phyloP scores from a whole-genome alignment of 257 asterid species.

The Dorcoceras hygrometricum region DNA sequence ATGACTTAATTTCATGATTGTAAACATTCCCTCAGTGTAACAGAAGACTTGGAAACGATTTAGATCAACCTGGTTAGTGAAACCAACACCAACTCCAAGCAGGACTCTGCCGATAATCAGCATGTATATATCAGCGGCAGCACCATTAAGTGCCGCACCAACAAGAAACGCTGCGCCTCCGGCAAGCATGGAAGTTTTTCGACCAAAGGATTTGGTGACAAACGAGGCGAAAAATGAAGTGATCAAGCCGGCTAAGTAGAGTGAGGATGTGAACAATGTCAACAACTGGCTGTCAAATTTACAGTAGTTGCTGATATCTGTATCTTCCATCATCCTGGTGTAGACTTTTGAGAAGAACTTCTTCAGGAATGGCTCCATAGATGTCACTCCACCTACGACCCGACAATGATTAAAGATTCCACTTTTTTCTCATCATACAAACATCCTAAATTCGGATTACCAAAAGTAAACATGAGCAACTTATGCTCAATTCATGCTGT shows the following conservation, averaged over 20 bases:
- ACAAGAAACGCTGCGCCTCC: constrained; percentile 5
- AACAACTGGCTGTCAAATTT: constrained; percentile 15
- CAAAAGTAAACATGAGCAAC: neutral
- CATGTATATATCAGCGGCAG: neutral
- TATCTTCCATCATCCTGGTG: neutral
- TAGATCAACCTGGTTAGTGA: constrained; percentile 1
- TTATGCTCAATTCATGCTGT: neutral
- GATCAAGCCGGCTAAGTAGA: constrained; percentile 9
- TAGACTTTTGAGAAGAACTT: constrained; percentile 15
- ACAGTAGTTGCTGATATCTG: neutral
- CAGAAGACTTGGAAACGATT: too few species aligned
- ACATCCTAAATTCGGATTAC: neutral
- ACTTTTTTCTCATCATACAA: neutral
- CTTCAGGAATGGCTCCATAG: constrained; percentile 13
- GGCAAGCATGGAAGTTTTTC: neutral
- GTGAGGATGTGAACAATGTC: constrained; percentile 16
- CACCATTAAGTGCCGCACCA: constrained; percentile 16
- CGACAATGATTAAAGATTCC: neutral
- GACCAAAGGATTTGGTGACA: constrained; percentile 4
- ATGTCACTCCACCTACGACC: constrained; percentile 17
- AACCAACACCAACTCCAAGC: constrained; percentile 15
- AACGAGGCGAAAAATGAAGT: constrained; percentile 10
- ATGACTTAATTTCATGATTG: too few species aligned
- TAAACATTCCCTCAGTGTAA: neutral
- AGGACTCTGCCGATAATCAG: constrained; percentile 10